Evolutionary conservation across 2,329 filamentous ascomycete species (phyloP).

Genomic region (Colletotrichum sp.): DNA sequence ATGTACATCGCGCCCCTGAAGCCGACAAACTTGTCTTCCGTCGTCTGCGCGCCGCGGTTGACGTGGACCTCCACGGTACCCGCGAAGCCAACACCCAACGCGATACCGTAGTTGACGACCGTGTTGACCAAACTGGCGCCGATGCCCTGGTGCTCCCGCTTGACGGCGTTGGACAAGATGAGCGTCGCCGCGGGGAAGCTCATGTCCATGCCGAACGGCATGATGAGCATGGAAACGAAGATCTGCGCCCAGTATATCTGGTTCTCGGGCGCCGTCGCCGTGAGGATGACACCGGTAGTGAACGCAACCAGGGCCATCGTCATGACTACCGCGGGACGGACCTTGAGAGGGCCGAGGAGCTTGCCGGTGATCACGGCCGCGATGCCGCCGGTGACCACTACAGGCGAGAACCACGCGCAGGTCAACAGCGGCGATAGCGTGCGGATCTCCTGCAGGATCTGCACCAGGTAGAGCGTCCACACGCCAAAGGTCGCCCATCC

Average conservation of each 20-base stretch:
- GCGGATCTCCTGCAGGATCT: slow-evolving; percentile 51
- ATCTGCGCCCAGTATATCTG: slow-evolving; percentile 70
- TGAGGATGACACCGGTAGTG: slow-evolving; percentile 45
- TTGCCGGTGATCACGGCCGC: slow-evolving; percentile 50
- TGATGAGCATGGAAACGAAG: slow-evolving; percentile 63
- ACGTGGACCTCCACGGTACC: slow-evolving; percentile 63
- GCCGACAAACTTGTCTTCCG: slow-evolving; percentile 33
- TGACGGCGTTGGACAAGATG: slow-evolving; percentile 59
- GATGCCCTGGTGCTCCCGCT: slow-evolving; percentile 50
- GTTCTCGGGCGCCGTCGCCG: slow-evolving; percentile 51
- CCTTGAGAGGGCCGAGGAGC: slow-evolving; percentile 40
- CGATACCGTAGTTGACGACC: slow-evolving; percentile 72
- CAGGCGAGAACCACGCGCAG: slow-evolving; percentile 49
- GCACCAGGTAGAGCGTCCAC: slow-evolving; percentile 56
- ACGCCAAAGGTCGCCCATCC: slow-evolving; percentile 62
- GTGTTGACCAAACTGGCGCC: slow-evolving; percentile 64
- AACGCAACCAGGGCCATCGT: slow-evolving; percentile 49
- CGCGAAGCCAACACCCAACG: slow-evolving; percentile 68
- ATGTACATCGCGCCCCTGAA: slow-evolving; percentile 45
- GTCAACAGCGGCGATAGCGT: slow-evolving; percentile 47
- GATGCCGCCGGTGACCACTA: slow-evolving; percentile 45
- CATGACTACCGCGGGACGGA: slow-evolving; percentile 46
- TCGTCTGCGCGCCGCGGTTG: slow-evolving; percentile 18
- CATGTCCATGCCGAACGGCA: slow-evolving; percentile 71
- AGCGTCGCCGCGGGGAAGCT: slow-evolving; percentile 67